Evolutionary conservation across 2,329 filamentous ascomycete genomes (phyloP), one percentile per base, ranked within the genome.

Genomic region (Sclerotinia spermophila): DNA sequence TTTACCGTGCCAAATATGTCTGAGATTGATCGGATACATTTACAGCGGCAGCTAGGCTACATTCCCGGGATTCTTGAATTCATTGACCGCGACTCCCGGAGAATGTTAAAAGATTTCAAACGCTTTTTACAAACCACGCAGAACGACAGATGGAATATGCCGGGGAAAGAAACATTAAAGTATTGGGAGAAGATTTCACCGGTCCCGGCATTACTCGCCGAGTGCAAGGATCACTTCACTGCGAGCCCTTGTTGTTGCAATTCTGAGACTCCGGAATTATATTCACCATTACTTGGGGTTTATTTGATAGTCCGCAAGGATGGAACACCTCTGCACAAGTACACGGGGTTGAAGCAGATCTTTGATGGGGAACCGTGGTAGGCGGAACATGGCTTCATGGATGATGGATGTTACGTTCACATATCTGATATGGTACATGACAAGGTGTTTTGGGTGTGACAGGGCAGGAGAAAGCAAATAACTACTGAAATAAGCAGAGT

Each of bases 281-380:
- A 17, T 3, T 13, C n/a, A 7, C 0, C 1, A 1, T 2, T 2
- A 2, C 0, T 17, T 4, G 11, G 1, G 0, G 3, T n/a, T 4
- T 2, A 15, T n/a, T 1, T 62, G 1, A 2, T 5, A 35, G 3
- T 64, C 10, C 6, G 10, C 17, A n/a, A 35, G 1, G 60, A 64
- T 45, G 5, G 17, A 11, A 48, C 21, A 1, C 30, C 42, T 1
- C 5, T 64, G 2, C 15, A 64, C 17, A 48, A 1, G 30, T 64
- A 64, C 7, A 38, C 3, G 1, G 42, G 60, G 1, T 33, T 48
- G 30, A 24, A 30, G 5, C 38, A 44, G 1, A 42, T 44, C 1
- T 44, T 61, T 42, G 38, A 61, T 0, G 17, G 15, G 2, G n/a
- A 27, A 1, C 58, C 17, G 3, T 64, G 60, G 42, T 62, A 45